phyloP scores from a whole-genome alignment of 2,329 filamentous ascomycete genomes.

The Dactylellina haptotyla region DNA sequence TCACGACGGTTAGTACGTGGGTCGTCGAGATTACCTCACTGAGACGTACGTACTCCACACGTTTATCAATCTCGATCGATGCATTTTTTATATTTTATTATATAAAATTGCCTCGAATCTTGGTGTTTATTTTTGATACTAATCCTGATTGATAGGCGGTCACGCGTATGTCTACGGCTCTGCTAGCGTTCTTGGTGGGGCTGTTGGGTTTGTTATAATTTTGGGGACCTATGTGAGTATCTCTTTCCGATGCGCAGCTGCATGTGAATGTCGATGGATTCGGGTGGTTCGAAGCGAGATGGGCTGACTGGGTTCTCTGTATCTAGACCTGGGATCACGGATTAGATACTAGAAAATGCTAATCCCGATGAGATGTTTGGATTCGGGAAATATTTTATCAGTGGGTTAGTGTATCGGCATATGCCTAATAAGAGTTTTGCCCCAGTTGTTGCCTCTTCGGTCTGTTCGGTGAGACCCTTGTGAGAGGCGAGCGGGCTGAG shows the following conservation, averaged over 20 bases:
- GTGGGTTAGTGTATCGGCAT: not conserved
- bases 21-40: constrained; percentile 70
- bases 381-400: not conserved
- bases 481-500: constrained; percentile 20
- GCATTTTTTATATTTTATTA: not conserved
- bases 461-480: not conserved
- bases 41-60: constrained; percentile 59
- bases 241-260: not conserved
- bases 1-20: constrained; percentile 76
- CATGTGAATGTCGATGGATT: not conserved
- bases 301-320: not conserved
- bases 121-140: too few relatives aligned
- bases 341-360: constrained; percentile 44
- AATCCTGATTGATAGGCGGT: constrained; percentile 23
- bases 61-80: too few relatives aligned
- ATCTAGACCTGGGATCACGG: constrained; percentile 45
- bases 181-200: constrained; percentile 55
- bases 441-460: constrained; percentile 36
- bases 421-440: constrained; percentile 13
- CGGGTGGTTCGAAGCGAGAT: not conserved
- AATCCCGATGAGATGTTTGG: not conserved
- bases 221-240: constrained; percentile 57
- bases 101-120: not conserved
- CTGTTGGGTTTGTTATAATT: constrained; percentile 55
- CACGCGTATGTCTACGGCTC: constrained; percentile 57